These are phyloP conservation scores for Xylaria palmicola DNA, from an alignment of 495 filamentous ascomycete species.

Conservation along the genomic window DNA sequence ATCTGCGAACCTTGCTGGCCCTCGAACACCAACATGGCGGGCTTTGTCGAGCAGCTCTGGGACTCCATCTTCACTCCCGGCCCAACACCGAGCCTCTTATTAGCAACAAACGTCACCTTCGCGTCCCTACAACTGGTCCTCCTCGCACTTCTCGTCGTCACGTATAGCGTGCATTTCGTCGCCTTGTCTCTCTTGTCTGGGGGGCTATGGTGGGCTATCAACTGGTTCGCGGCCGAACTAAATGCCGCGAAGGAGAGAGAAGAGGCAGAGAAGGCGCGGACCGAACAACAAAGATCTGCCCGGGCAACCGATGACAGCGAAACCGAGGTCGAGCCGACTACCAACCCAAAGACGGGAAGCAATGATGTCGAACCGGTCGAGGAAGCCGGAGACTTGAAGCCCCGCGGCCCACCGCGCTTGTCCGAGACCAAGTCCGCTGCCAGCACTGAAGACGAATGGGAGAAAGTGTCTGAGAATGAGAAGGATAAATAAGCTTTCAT, in stretches of 20 bases:
- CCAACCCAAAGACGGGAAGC: conserved; percentile 28
- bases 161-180: conserved; percentile 84
- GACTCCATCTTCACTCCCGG: conserved; percentile 89
- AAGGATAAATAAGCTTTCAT: conserved; percentile 42
- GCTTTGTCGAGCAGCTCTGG: conserved; percentile 82
- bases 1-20: conserved; percentile 12
- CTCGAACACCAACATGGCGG: conserved; percentile 59
- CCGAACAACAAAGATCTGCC: conserved; percentile 32
- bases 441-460: conserved; percentile 62
- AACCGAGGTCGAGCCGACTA: conserved; percentile 50
- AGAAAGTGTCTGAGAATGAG: conserved; percentile 57
- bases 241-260: conserved; percentile 61
- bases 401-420: conserved; percentile 26
- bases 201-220: conserved; percentile 88
- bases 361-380: conserved; percentile 40
- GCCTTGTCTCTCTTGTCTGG: conserved; percentile 73
- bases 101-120: conserved; percentile 90
- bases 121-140: conserved; percentile 79
- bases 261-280: conserved; percentile 57
- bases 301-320: conserved; percentile 43
- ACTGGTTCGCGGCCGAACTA: conserved; percentile 92
- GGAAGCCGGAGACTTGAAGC: conserved; percentile 41
- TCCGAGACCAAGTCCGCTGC: conserved; percentile 42
- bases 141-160: conserved; percentile 71
- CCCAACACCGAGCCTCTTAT: conserved; percentile 78